These are phyloP conservation scores for Globisporangium uncinulatum DNA, from an alignment of 352 stramenopile species.

Conservation along the genomic window DNA sequence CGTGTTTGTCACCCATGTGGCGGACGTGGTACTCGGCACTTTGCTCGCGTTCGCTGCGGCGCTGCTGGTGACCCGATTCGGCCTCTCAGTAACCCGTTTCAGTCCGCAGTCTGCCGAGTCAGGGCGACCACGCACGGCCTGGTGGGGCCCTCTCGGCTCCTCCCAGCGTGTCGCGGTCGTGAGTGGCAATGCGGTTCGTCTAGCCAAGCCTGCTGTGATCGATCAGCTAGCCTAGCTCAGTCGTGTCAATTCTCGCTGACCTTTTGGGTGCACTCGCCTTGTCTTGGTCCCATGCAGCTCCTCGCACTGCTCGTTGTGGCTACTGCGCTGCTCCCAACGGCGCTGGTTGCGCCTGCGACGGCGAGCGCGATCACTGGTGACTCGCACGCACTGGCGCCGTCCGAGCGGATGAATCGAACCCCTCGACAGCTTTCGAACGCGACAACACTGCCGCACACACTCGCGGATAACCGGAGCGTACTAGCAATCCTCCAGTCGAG, in stretches of 20 bases:
- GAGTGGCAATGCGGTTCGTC: slow-evolving; percentile 2
- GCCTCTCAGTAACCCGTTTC: background rate
- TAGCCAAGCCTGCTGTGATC: background rate
- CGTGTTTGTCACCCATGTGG: slow-evolving; percentile 58
- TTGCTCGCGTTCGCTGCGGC: slow-evolving; percentile 13
- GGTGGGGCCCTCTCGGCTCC: background rate
- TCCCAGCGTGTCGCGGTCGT: slow-evolving; percentile 2
- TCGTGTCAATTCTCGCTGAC: background rate
- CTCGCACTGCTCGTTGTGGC: slow-evolving; percentile 36
- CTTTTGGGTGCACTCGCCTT: background rate
- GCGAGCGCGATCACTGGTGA: background rate
- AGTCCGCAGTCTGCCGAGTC: too few relatives aligned
- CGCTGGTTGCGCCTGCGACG: background rate
- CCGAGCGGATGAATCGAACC: background rate
- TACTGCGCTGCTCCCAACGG: slow-evolving; percentile 31
- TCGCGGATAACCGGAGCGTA: slow-evolving; percentile 30
- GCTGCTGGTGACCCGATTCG: slow-evolving; percentile 21
- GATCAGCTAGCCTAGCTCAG: background rate
- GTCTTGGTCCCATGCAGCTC: slow-evolving; percentile 10
- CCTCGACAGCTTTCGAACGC: slow-evolving; percentile 4
- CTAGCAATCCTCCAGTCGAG: slow-evolving; percentile 34
- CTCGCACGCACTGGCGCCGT: background rate
- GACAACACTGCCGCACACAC: slow-evolving; percentile 24
- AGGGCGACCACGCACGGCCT: background rate
- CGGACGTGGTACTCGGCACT: slow-evolving; percentile 25